Percentiles rank a stretch among this genome's conserved stretches.
These are phyloP conservation scores for Actinomucor elegans DNA, from an alignment of 371 early-diverging fungal genomes.

Conservation along the genomic window DNA sequence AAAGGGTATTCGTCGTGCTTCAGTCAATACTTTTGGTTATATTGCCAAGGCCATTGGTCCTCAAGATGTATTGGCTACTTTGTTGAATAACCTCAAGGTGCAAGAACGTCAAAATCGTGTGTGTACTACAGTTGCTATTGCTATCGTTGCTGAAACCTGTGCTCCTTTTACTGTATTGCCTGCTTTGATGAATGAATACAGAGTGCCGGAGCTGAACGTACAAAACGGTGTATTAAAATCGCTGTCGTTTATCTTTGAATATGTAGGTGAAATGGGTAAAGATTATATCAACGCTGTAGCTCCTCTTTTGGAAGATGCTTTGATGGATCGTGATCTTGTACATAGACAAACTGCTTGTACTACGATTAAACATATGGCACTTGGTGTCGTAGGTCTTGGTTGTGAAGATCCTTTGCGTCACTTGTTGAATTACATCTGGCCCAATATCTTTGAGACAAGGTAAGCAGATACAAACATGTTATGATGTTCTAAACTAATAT, in stretches of 20 bases:
- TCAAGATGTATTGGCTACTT: conserved; percentile 96
- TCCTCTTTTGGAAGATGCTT: conserved; percentile 94
- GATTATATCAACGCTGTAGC: conserved; percentile 96
- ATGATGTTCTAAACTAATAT: neutral
- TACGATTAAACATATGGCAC: conserved; percentile 89
- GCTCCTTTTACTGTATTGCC: conserved; percentile 98
- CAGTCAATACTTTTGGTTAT: conserved; percentile 97
- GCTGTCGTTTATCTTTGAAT: conserved; percentile 95
- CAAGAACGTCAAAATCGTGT: conserved; percentile 98
- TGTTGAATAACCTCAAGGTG: conserved; percentile 96
- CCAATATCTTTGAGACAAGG: conserved; percentile 96
- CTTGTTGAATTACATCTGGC: conserved; percentile 95
- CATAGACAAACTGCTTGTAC: conserved; percentile 97
- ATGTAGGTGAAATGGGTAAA: conserved; percentile 95
- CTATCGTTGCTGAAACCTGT: conserved; percentile 90
- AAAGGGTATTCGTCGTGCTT: conserved; percentile 93
- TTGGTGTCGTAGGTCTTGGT: conserved; percentile 89
- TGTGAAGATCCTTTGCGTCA: conserved; percentile 95
- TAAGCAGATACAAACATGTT: conserved; percentile 10
- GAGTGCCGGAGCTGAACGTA: conserved; percentile 96
- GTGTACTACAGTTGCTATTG: conserved; percentile 97
- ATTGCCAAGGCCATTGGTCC: conserved; percentile 99
- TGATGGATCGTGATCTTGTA: conserved; percentile 96
- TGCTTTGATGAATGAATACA: conserved; percentile 98
- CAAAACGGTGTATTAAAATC: conserved; percentile 98